Base-by-base conservation (phyloP, 345 rosid genomes). In the Acer yangbiense region DNA sequence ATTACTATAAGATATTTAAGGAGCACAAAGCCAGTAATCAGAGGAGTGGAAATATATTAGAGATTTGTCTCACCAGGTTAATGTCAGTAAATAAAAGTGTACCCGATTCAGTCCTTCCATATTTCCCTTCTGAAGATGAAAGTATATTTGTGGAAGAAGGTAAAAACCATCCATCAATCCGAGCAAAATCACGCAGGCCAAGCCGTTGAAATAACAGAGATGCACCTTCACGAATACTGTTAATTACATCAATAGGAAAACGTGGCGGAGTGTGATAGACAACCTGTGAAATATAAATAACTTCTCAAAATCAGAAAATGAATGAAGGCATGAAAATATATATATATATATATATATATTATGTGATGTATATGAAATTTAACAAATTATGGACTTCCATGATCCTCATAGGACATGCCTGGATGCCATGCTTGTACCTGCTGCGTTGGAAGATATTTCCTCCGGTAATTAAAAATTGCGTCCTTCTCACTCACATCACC, bases 141-240 rank as follows among this genome's bases (percentile, higher is more conserved):
- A 85, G 81, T 60, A 79, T 27, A 78, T 80, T 46, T 11, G 76
- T 73, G 21, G 83, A 78, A 78, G 92, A 77, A 80, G 96, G 88
- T 85, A 95, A 85, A 86, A 90, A 92, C 98, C 98, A 95, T 60
- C 99, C 99, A 91, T 95, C 99, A 69, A 92, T 90, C 65, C 97
- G 88, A 80, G 97, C 96, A 89, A 95, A 92, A 86, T 95, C 98
- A 72, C 91, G 89, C 17, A 95, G 89, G 77, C 92, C 89, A 84
- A 95, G 89, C 79, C 41, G 85, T 80, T 84, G 76, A 81, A 95
- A 95, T 85, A 95, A 83, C 76, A 83, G 77, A 87, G 97, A 85
- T 43, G 96, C 98, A 79, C 94, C 99, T 85, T 88, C 90, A 46
- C 93, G 92, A 75, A 95, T 95, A 65, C 79, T 82, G 83, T 87